A percentile compares a stretch with the other conserved stretches of the same genome.
Conservation (phyloP, 1,139 yeast species). For the Debaryomyces robertsiae region DNA sequence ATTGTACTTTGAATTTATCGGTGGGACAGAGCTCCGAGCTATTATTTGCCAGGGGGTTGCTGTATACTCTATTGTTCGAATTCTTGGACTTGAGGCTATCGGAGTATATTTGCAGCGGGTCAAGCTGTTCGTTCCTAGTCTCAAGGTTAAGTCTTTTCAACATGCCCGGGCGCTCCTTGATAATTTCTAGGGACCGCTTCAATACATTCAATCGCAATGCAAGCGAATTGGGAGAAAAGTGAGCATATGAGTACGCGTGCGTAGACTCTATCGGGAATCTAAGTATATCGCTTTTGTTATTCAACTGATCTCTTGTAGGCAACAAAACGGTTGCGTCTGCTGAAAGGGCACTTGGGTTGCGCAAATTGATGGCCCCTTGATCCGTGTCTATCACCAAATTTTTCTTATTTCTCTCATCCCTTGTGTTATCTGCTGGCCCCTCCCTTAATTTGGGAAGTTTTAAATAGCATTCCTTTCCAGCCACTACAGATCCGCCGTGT, state of each 20-base stretch:
- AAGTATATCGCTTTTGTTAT: conserved; percentile 24
- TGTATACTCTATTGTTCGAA: conserved; percentile 4
- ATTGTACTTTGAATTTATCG: conserved; percentile 25
- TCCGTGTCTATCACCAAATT: conserved; percentile 3
- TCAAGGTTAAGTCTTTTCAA: conserved; percentile 29
- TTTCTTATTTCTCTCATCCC: conserved; percentile 1
- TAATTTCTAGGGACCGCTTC: conserved; percentile 72
- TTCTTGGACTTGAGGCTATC: not conserved
- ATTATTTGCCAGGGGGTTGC: conserved; percentile 20
- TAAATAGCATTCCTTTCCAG: not conserved
- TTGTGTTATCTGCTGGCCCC: not conserved
- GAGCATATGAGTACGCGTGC: conserved; percentile 84
- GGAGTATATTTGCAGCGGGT: not conserved
- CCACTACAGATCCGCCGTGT: not conserved
- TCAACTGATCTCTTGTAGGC: conserved; percentile 4
- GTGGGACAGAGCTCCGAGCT: conserved; percentile 27
- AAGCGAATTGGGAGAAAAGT: conserved; percentile 75
- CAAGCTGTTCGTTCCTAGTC: not conserved
- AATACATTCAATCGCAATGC: conserved; percentile 75
- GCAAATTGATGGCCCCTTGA: not conserved
- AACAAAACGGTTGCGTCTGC: conserved; percentile 5
- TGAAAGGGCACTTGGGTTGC: conserved; percentile 2
- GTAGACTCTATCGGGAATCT: conserved; percentile 78
- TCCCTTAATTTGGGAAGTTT: conserved; percentile 1
- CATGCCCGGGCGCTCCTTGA: conserved; percentile 63